These are phyloP conservation scores for Hansfordia pulvinata DNA, from an alignment of 2,329 filamentous ascomycete genomes.

Conservation along the genomic window DNA sequence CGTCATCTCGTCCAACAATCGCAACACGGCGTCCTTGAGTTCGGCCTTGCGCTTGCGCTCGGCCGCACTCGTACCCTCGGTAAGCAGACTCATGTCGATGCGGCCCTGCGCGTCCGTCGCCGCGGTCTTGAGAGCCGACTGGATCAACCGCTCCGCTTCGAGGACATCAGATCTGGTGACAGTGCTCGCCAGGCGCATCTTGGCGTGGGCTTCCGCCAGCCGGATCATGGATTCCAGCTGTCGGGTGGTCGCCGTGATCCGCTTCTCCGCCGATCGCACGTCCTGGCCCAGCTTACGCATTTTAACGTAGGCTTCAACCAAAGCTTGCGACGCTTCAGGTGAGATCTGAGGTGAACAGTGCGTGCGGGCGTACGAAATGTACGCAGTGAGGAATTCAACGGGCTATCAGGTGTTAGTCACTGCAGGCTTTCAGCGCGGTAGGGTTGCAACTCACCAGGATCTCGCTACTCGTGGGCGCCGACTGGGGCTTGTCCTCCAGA, in stretches of 20 bases:
- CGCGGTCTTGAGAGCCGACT: conserved; percentile 86
- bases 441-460: conserved; percentile 51
- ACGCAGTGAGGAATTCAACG: conserved; percentile 88
- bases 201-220: conserved; percentile 88
- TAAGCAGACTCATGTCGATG: conserved; percentile 93
- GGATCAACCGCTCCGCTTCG: conserved; percentile 87
- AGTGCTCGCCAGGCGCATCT: conserved; percentile 73
- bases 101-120: conserved; percentile 89
- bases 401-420: conserved; percentile 38
- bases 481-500: conserved; percentile 84
- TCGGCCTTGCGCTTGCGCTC: conserved; percentile 75
- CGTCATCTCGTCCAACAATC: conserved; percentile 69
- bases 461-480: conserved; percentile 59
- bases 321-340: conserved; percentile 64
- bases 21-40: conserved; percentile 66
- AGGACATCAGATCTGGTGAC: conserved; percentile 75
- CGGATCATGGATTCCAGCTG: conserved; percentile 99
- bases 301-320: conserved; percentile 78
- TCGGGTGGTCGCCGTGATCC: conserved; percentile 93
- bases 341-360: conserved; percentile 76
- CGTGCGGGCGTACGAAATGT: conserved; percentile 90
- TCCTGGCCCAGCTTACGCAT: conserved; percentile 91
- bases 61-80: conserved; percentile 82
- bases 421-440: not conserved
- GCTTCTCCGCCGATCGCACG: conserved; percentile 77